A percentile compares a stretch with the other conserved stretches of the same genome.
phyloP scores from a whole-genome alignment of 345 rosid species.

The Theobroma cacao region DNA sequence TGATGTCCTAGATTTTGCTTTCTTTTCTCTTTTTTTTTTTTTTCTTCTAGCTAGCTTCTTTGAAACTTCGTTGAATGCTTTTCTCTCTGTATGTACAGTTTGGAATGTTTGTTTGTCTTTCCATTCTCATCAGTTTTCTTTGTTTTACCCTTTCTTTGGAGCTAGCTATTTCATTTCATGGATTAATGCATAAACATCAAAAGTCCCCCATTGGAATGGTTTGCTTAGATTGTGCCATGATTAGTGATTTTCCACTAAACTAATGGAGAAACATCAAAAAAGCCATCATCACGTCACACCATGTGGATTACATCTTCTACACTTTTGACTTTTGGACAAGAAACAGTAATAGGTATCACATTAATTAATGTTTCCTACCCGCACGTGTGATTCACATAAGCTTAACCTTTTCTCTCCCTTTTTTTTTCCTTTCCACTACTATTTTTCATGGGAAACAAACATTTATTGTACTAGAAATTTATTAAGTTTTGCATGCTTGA shows the following conservation, averaged over 20 bases:
- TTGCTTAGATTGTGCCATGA: conserved; percentile 21
- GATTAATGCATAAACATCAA: conserved; percentile 5
- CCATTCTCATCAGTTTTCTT: not conserved
- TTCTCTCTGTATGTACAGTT: conserved; percentile 23
- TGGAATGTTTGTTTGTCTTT: conserved; percentile 32
- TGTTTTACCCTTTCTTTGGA: conserved; percentile 10
- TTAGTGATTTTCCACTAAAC: conserved; percentile 19
- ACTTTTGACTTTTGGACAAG: not conserved
- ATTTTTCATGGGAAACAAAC: not conserved
- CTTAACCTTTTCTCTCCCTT: not conserved
- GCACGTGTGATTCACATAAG: conserved; percentile 6
- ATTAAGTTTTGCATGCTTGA: not conserved
- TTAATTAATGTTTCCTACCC: not conserved
- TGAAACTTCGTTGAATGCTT: conserved; percentile 5
- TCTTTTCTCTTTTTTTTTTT: not conserved
- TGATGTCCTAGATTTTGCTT: conserved; percentile 17
- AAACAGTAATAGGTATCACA: not conserved
- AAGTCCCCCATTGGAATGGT: not conserved
- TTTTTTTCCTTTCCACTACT: not conserved
- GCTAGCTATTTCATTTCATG: conserved; percentile 15
- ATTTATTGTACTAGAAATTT: not conserved
- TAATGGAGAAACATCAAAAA: not conserved
- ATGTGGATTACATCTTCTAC: not conserved
- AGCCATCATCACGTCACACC: not conserved
- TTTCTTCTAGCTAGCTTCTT: not conserved